These are phyloP conservation scores for Symbiodinium natans DNA, from an alignment of 73 alveolate species.

Conservation along the genomic window DNA sequence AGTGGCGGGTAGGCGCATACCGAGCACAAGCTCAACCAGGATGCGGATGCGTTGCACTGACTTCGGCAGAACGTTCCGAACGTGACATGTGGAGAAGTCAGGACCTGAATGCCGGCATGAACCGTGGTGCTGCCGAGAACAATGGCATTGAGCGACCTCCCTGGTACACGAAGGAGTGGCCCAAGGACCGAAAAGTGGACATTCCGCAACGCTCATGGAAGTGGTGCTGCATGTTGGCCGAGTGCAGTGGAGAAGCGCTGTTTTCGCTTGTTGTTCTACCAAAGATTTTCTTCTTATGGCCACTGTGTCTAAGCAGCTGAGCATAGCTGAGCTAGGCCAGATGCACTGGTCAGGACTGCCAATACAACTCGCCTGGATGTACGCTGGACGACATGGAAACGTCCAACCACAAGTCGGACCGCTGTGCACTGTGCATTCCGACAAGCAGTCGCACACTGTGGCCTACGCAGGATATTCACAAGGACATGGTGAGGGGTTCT, in stretches of 20 bases:
- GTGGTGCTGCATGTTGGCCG: no score
- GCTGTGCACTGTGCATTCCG: not conserved
- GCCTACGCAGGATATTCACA: constrained; percentile 58
- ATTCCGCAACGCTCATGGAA: no score
- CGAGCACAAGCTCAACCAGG: constrained; percentile 83
- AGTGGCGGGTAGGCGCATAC: constrained; percentile 54
- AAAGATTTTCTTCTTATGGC: not conserved
- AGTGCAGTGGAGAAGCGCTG: no score
- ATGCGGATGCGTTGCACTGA: not conserved
- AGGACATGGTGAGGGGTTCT: constrained; percentile 79
- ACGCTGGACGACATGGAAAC: constrained; percentile 88
- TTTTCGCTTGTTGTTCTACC: no score
- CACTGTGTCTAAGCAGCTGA: no score
- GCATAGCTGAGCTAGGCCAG: no score
- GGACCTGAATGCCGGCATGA: constrained; percentile 87
- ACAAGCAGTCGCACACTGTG: not conserved
- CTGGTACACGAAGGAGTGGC: constrained; percentile 92
- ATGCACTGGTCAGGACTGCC: constrained; percentile 54
- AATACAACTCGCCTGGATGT: constrained; percentile 92
- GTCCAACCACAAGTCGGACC: constrained; percentile 83
- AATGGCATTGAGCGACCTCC: constrained; percentile 91
- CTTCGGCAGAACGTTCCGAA: no score
- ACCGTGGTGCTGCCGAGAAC: constrained; percentile 90
- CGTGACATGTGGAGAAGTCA: no score
- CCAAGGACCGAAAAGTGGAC: constrained; percentile 26